phyloP scores from a whole-genome alignment of 306 rosid species.

The Chamaecrista fasciculata region DNA sequence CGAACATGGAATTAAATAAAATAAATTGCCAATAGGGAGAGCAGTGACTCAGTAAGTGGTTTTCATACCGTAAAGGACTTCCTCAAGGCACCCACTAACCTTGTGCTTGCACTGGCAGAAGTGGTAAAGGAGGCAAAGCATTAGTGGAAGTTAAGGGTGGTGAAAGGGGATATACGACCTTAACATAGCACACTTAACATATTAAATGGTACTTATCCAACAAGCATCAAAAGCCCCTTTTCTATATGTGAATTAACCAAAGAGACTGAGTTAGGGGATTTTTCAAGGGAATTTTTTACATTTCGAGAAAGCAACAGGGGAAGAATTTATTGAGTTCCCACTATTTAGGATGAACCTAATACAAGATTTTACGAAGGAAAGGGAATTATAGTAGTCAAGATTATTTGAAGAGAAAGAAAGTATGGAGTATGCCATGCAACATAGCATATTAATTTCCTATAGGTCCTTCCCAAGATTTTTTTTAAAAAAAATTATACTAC shows the following conservation, averaged over 20 bases:
- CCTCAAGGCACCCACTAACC: conserved; percentile 38
- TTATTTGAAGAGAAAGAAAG: neutral
- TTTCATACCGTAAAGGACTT: conserved; percentile 62
- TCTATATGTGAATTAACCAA: conserved; percentile 4
- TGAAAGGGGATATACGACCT: neutral
- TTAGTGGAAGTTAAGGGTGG: conserved; percentile 2
- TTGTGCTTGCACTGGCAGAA: conserved; percentile 45
- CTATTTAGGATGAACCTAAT: neutral
- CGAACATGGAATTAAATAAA: neutral
- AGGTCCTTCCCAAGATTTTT: neutral
- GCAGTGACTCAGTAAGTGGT: neutral
- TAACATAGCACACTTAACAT: conserved; percentile 5
- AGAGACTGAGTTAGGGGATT: neutral
- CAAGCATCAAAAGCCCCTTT: conserved; percentile 2
- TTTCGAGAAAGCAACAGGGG: neutral
- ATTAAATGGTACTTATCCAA: neutral
- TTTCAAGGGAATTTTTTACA: too few relatives aligned
- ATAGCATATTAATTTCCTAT: neutral
- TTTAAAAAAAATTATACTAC: neutral
- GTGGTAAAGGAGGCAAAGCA: conserved; percentile 16
- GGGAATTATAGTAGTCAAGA: neutral
- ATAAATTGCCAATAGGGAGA: neutral
- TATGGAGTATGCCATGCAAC: neutral
- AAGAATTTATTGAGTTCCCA: conserved; percentile 9
- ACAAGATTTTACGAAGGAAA: neutral